phyloP scores from a whole-genome alignment of 1,284 basidiomycete genomes.

The Ganoderma lucidum region DNA sequence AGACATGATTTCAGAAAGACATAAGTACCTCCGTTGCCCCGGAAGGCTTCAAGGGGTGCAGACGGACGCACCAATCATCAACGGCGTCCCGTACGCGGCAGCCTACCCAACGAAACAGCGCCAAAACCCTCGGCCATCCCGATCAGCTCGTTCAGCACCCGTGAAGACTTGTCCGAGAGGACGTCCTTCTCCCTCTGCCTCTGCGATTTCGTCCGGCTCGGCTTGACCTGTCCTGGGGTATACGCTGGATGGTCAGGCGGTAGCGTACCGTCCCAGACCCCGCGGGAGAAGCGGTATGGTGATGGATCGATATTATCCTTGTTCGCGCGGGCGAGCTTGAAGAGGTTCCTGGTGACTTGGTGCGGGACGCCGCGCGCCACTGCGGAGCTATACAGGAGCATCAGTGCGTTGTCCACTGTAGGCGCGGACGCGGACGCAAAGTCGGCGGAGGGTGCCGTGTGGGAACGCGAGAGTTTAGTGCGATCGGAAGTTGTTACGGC shows the following conservation, averaged over 20 bases:
- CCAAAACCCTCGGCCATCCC: conserved; percentile 59
- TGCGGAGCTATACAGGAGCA: conserved; percentile 61
- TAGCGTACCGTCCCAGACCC: conserved; percentile 56
- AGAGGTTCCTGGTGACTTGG: conserved; percentile 59
- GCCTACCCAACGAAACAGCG: conserved; percentile 50
- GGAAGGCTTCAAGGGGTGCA: neutral
- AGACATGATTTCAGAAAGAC: neutral
- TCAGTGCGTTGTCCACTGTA: conserved; percentile 65
- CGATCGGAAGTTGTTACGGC: neutral
- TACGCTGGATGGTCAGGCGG: conserved; percentile 27
- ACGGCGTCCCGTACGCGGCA: neutral
- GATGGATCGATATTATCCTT: conserved; percentile 28
- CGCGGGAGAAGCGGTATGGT: neutral
- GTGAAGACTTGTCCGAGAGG: conserved; percentile 41
- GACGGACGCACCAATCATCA: neutral
- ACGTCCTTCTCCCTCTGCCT: conserved; percentile 12
- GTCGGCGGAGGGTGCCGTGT: neutral
- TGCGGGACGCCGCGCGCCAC: conserved; percentile 69
- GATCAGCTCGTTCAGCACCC: conserved; percentile 54
- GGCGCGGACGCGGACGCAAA: neutral
- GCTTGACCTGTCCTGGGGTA: conserved; percentile 17
- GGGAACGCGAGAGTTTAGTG: neutral
- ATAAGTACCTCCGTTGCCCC: neutral
- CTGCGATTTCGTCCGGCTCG: neutral
- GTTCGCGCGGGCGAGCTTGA: conserved; percentile 36